These are phyloP conservation scores for Hypoxylon fragiforme DNA, from an alignment of 495 filamentous ascomycete genomes.

Conservation along the genomic window DNA sequence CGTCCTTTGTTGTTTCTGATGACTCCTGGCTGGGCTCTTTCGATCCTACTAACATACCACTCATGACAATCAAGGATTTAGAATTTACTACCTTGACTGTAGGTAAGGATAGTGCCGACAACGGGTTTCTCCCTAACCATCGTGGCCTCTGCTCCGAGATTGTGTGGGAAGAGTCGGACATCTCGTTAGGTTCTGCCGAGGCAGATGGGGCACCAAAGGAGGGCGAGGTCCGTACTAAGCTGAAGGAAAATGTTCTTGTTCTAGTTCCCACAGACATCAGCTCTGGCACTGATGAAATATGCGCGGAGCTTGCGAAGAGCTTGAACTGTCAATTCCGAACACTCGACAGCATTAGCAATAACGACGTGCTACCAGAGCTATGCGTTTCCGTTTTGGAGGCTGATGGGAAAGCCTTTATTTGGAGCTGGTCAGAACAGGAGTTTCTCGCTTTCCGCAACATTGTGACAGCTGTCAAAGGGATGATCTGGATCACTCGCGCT, in stretches of 20 bases:
- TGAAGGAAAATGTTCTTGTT: constrained; percentile 3
- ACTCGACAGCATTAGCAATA: constrained; percentile 2
- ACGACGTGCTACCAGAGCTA: constrained; percentile 11
- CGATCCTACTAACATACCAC: neutral
- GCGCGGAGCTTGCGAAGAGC: neutral
- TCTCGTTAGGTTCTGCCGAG: neutral
- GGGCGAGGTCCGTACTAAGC: neutral
- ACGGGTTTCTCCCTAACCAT: constrained; percentile 36
- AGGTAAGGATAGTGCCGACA: neutral
- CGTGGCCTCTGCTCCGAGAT: constrained; percentile 38
- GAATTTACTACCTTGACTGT: constrained; percentile 17
- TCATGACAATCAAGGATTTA: constrained; percentile 25
- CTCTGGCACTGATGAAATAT: neutral
- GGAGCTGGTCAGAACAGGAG: constrained; percentile 27
- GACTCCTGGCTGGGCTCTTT: constrained; percentile 12
- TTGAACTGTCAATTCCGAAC: constrained; percentile 21
- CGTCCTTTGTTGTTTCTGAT: constrained; percentile 19
- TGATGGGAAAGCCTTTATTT: constrained; percentile 17
- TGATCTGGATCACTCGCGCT: constrained; percentile 38
- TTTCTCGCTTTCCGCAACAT: constrained; percentile 27
- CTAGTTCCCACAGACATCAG: constrained; percentile 7
- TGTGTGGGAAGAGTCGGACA: constrained; percentile 32
- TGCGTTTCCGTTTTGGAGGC: constrained; percentile 37
- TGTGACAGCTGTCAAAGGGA: constrained; percentile 12
- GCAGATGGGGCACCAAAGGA: neutral